Evolutionary conservation across 2,329 filamentous ascomycete genomes (phyloP), one percentile per base, ranked within the genome.

Genomic region (Ophiocordyceps camponoti-leonardi): DNA sequence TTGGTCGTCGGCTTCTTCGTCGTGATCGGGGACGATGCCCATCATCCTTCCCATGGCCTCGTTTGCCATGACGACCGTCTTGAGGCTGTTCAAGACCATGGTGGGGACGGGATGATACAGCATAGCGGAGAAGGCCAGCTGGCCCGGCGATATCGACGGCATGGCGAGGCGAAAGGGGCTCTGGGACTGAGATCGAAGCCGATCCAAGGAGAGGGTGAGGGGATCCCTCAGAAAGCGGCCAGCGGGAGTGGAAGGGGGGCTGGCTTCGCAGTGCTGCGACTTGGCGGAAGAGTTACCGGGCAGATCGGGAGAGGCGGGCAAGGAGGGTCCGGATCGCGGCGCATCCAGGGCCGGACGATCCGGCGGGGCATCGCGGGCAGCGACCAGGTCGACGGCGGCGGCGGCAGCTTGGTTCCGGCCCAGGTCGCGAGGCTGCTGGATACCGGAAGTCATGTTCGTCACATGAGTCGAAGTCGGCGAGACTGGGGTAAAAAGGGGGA

Each of bases 101-200:
- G 85, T 59, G 0, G 83, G 83, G 40, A 85, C 75, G 0, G 83
- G 84, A 6, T 88, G 67, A 55, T 83, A 86, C 54, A 84, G 81
- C 61, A 88, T 65, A 6, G 81, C 77, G 1, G 78, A 73, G 48
- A 84, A 77, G 20, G 81, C 78, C 37, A 79, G 61, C 52, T 77
- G 72, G 1, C 65, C 68, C 0, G 71, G 66, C 0, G 68, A 71
- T 43, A 70, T 64, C 45, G 59, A 59, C 0, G 70, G 68, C 60
- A 75, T 70, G 6, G 63, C 23, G 51, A 67, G 52, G 19, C 62
- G 60, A 31, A 64, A 61, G 16, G 62, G 61, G 41, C 61, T 65
- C 42, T 60, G 61, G 8, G 62, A 63, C 7, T 58, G 52, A 14
- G 62, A 62, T n/a, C 63, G 56, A 28, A 51, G 54, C 23, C 49